Evolutionary conservation across 371 early-diverging fungal species (phyloP), one percentile per base, ranked within the genome.

Genomic region (Syncephalastrum sp.): DNA sequence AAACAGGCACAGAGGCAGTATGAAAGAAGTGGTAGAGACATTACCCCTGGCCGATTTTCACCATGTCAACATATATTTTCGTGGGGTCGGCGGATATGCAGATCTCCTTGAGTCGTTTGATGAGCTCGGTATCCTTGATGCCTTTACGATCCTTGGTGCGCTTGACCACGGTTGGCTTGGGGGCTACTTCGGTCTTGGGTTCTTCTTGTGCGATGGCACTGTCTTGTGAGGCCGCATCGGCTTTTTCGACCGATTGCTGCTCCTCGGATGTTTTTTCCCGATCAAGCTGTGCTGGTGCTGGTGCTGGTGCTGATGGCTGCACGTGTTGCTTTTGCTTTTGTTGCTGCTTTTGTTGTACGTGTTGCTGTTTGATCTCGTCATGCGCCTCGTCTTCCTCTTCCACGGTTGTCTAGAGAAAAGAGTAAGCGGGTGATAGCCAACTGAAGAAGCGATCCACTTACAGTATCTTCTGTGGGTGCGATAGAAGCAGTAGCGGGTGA

Each of bases 1-100:
- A 19, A 25, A 46, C 1, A 38, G 45, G 19, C 12, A 15, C 25
- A 13, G 16, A 14, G 27, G 41, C 12, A 7, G 23, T 10, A 29
- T 29, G 29, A 6, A 29, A 29, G 5, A 12, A 45, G 10, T 6
- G 6, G 19, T 12, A 19, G 45, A n/a, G 19, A 45, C 21, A 3
- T 45, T 61, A 61, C 54, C 64, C 64, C 58, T 63, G 41, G 51
- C 72, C 46, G 42, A 63, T 63, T 33, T 63, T 63, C 25, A 58
- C 50, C 64, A 63, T 63, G 24, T 63, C 59, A 5, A 42, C 29
- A 54, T 63, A 63, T 47, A 58, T 38, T 42, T 49, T 54, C 4
- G 54, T 59, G 16, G 96, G 96, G 77, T 97, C 96, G 24, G 88
- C 94, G 54, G 87, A 88, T 41, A 90, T 94, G 73, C 95, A 95